phyloP scores from a whole-genome alignment of 345 rosid genomes.

The Arabidopsis arenosa region DNA sequence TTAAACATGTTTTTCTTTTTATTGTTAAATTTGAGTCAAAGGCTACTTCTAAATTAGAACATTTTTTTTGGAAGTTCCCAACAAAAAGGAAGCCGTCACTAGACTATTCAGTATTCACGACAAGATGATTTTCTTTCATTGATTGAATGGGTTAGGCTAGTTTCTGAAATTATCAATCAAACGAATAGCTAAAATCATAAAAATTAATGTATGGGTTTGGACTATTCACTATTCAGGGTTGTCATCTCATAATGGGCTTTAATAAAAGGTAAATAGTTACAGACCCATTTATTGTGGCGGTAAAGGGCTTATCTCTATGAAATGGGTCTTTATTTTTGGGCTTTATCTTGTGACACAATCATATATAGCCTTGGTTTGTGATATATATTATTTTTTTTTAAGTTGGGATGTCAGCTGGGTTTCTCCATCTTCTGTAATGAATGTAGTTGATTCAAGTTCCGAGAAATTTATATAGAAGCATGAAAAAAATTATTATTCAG shows the following conservation, averaged over 20 bases:
- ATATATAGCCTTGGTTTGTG: not conserved
- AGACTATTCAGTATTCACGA: conserved; percentile 24
- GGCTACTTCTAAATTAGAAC: not conserved
- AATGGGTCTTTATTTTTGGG: conserved; percentile 6
- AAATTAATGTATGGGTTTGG: not conserved
- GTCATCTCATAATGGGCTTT: not conserved
- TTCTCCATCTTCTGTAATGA: conserved; percentile 30
- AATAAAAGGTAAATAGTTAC: not conserved
- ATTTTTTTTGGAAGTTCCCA: not conserved
- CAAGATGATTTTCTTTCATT: not conserved
- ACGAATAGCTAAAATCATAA: not conserved
- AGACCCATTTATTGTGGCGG: not conserved
- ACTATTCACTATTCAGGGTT: not conserved
- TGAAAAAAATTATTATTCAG: not conserved
- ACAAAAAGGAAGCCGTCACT: not conserved
- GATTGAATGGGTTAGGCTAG: not conserved
- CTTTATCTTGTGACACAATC: conserved; percentile 11
- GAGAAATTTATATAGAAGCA: not conserved
- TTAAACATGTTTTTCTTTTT: conserved; percentile 23
- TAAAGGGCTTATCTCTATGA: not conserved
- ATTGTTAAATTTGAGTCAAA: conserved; percentile 3
- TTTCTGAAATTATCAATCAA: not conserved
- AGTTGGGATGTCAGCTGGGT: conserved; percentile 23
- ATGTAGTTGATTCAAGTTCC: conserved; percentile 37
- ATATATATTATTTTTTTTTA: not conserved